Evolutionary conservation across 2,329 filamentous ascomycete species (phyloP), one percentile per base, ranked within the genome.

Genomic region (Bipolaris sorokiniana): DNA sequence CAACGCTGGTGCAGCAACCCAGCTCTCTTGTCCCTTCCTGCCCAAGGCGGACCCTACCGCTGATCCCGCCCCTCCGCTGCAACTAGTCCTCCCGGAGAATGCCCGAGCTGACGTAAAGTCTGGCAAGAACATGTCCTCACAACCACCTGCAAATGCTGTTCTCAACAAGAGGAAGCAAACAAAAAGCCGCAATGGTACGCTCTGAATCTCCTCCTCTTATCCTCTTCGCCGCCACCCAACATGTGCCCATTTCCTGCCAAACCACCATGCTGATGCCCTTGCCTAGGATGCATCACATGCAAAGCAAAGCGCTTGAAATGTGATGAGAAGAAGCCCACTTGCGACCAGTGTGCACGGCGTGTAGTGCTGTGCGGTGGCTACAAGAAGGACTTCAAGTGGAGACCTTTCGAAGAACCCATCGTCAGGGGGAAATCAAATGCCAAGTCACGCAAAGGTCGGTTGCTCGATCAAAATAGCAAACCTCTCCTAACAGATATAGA

Each of bases 301-400:
- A 91, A 90, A 77, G 82, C 85, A 60, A 90, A 90, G 76, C 81
- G 88, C 57, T 78, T 91, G 51, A 91, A 90, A 77, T 91, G 88
- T 76, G 88, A 90, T 72, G 88, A 91, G 78, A 85, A 84, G 44
- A 90, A 90, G 64, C 88, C 88, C 0, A 82, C 80, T 20, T 90
- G 88, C 67, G 80, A 85, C 56, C 87, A 90, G 77, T 90, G 88
- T 70, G 80, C 85, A 44, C 85, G 84, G 65, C 81, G 88, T 51
- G 86, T 83, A 61, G 87, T 90, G 20, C 72, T 79, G 3, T 91
- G 88, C 70, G 88, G 88, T 56, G 88, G 88, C 34, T 91, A 90
- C 76, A 89, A 86, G 74, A 91, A 89, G 72, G 86, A 89, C 72
- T 90, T 90, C 78, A 90, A 90, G 80, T 91, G 88, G 88, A 81